Evolutionary conservation across 1,284 basidiomycete species (phyloP), one percentile per base, ranked within the genome.

Genomic region (Butyriboletus appendiculatus): DNA sequence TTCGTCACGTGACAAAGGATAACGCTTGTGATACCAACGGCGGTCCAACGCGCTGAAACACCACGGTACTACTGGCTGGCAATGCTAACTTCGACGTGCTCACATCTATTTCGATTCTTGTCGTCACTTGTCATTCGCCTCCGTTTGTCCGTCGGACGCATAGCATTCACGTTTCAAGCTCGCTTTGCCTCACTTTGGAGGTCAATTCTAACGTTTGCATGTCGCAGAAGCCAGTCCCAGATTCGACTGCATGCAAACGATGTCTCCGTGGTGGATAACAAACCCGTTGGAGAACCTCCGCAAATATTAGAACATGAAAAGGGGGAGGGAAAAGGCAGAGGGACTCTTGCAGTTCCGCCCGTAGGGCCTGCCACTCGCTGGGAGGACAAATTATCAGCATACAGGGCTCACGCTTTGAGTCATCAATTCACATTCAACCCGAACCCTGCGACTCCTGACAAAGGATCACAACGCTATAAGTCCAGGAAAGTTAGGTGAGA

Each of bases 111-210:
- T 5, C 62, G 45, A 33, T 45, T 42, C 34, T 10, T 62, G 10
- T 30, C 64, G 12, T 56, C 38, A 10, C 45, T 60, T n/a, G 11
- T 64, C 34, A 9, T 22, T 53, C 43, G 45, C 24, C 14, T 63
- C n/a, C 45, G 24, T 24, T 47, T 11, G 18, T 45, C 62, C 12
- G 16, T 45, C 10, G 33, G 45, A 18, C 14, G 42, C 26, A 37
- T 66, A 43, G 18, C 28, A 15, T 26, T 37, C 16, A 18, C 28
- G 4, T 14, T 62, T 48, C 28, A 22, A 48, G 44, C 44, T 14
- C 35, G 28, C 32, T 32, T 43, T 14, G 35, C 46, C n/a, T 52
- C 49, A 11, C 6, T 64, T 37, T 59, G 55, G 56, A 50, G 32
- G 22, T 40, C 20, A 2, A 26, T 66, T 33, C 30, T 50, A 35